A percentile compares a stretch with the other conserved stretches of the same genome.
Conservation (phyloP, 1,284 basidiomycete genomes). For the Boletus smithii region DNA sequence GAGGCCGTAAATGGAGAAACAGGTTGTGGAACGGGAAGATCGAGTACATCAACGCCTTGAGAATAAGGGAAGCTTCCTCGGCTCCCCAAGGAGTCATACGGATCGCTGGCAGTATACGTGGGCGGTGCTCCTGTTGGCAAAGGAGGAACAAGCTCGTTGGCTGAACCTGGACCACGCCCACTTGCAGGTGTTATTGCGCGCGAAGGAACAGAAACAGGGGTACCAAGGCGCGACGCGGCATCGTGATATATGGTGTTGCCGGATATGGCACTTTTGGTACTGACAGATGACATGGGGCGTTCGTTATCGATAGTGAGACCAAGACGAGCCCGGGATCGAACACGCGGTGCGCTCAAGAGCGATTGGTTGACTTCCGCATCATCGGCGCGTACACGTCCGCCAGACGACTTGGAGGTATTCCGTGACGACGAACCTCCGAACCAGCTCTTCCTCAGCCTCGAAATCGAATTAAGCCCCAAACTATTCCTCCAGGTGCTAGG, state of each 20-base stretch:
- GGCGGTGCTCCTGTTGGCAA: constrained; percentile 32
- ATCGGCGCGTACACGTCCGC: constrained; percentile 36
- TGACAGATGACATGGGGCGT: constrained; percentile 55
- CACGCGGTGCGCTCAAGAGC: constrained; percentile 29
- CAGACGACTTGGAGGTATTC: constrained; percentile 37
- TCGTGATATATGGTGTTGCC: constrained; percentile 60
- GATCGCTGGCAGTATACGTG: constrained; percentile 36
- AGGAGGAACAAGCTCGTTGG: constrained; percentile 12
- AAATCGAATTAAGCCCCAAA: constrained; percentile 42
- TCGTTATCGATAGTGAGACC: constrained; percentile 39
- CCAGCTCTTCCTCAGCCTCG: constrained; percentile 52
- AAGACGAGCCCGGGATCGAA: constrained; percentile 24
- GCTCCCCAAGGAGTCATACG: constrained; percentile 23
- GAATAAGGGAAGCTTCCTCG: constrained; percentile 19
- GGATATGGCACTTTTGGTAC: constrained; percentile 48
- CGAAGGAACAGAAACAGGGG: constrained; percentile 45
- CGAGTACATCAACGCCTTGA: constrained; percentile 49
- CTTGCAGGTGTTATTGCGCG: constrained; percentile 42
- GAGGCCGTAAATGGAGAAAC: constrained; percentile 47
- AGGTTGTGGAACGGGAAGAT: constrained; percentile 56
- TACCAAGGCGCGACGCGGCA: constrained; percentile 50
- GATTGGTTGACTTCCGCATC: constrained; percentile 45
- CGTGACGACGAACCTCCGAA: constrained; percentile 37
- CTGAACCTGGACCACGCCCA: constrained; percentile 18
- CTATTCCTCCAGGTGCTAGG: constrained; percentile 33